Conservation (phyloP, 2,329 filamentous ascomycete species). For the Scleromitrula shiraiana region DNA sequence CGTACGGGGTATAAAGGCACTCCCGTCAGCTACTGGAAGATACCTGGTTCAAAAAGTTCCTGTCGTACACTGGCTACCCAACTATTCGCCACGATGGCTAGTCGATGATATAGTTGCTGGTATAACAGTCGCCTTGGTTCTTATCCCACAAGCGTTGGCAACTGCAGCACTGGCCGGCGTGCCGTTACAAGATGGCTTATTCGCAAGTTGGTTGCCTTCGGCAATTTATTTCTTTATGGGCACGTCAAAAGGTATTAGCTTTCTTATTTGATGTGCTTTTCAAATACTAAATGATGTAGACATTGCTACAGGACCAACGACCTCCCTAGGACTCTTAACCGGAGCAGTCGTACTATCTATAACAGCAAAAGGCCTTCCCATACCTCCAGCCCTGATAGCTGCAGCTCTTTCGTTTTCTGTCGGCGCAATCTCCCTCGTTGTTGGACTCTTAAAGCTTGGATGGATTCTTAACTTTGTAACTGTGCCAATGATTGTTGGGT, state of each 20-base stretch:
- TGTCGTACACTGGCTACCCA: conserved; percentile 54
- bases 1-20: conserved; percentile 7
- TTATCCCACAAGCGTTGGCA: conserved; percentile 54
- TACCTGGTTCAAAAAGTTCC: conserved; percentile 55
- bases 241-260: conserved; percentile 47
- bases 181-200: conserved; percentile 51
- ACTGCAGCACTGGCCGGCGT: conserved; percentile 56
- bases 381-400: conserved; percentile 37
- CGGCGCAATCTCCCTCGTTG: conserved; percentile 49
- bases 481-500: conserved; percentile 54
- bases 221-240: conserved; percentile 52
- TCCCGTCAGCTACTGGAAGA: conserved; percentile 45
- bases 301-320: conserved; percentile 55
- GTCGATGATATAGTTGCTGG: conserved; percentile 54
- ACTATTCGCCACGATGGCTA: conserved; percentile 53
- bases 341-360: conserved; percentile 47
- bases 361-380: conserved; percentile 39
- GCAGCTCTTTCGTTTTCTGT: conserved; percentile 56
- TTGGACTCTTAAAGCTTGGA: conserved; percentile 55
- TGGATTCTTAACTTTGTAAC: conserved; percentile 61
- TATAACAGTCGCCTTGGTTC: conserved; percentile 50
- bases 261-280: too few species aligned
- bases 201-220: conserved; percentile 51
- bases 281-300: conserved; percentile 33
- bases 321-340: conserved; percentile 55